These are phyloP conservation scores for Phytophthora lateralis DNA, from an alignment of 352 stramenopile species.

Conservation along the genomic window DNA sequence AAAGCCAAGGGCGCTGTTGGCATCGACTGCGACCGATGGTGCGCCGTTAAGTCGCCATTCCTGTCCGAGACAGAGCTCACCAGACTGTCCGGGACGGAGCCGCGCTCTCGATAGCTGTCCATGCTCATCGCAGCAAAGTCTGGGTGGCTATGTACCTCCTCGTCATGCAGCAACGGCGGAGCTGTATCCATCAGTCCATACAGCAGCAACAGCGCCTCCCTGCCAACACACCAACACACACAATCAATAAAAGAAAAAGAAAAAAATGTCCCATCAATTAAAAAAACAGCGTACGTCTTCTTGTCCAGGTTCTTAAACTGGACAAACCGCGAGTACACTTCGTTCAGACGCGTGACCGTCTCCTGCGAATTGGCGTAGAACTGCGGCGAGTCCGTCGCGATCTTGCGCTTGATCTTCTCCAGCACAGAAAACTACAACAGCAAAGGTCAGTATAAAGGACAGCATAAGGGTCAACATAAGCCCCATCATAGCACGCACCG, in stretches of 20 bases:
- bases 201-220: constrained; percentile 69
- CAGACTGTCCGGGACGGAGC: constrained; percentile 8
- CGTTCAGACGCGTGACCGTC: constrained; percentile 63
- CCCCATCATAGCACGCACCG: constrained; percentile 28
- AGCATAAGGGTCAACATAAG: neutral
- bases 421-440: constrained; percentile 64
- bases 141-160: constrained; percentile 3
- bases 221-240: constrained; percentile 19
- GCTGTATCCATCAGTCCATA: constrained; percentile 72
- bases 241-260: neutral
- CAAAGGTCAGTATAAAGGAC: constrained; percentile 1
- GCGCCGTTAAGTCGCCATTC: constrained; percentile 4
- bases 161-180: constrained; percentile 11
- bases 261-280: neutral
- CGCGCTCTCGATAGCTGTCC: constrained; percentile 9
- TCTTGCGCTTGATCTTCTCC: constrained; percentile 82
- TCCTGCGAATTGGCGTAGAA: constrained; percentile 50
- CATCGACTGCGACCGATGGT: constrained; percentile 40
- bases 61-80: constrained; percentile 19
- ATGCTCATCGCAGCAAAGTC: constrained; percentile 21
- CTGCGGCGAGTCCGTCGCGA: constrained; percentile 43
- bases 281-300: constrained; percentile 53
- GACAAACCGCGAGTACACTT: constrained; percentile 80
- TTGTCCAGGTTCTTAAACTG: constrained; percentile 78
- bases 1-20: constrained; percentile 20